phyloP scores from a whole-genome alignment of 129 eudicot species.

The Pittosporum tobira region DNA sequence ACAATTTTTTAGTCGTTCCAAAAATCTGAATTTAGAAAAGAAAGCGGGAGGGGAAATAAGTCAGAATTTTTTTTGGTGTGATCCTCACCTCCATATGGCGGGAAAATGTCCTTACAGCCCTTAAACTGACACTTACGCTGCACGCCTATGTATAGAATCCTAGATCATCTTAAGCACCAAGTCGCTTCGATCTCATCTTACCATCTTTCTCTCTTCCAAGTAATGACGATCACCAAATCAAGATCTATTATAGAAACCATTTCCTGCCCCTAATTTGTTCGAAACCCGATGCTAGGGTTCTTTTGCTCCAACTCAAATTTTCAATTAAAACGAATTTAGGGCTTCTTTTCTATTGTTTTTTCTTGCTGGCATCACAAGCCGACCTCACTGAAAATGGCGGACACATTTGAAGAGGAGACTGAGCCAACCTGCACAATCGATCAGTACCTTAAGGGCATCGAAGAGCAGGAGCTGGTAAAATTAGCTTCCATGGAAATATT shows the following conservation, averaged over 20 bases:
- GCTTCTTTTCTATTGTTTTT: conserved; percentile 4
- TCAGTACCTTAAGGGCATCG: conserved; percentile 66
- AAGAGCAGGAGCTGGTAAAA: conserved; percentile 76
- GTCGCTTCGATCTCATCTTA: conserved; percentile 5
- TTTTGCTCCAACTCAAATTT: not conserved
- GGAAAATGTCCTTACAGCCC: conserved; percentile 41
- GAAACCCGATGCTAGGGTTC: conserved; percentile 13
- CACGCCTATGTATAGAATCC: conserved; percentile 16
- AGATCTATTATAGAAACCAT: not conserved
- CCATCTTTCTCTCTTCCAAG: conserved; percentile 1
- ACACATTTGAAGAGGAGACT: conserved; percentile 64
- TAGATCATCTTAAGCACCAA: conserved; percentile 21
- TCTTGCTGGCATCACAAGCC: not conserved
- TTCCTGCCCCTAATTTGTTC: conserved; percentile 1
- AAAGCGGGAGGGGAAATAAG: not conserved
- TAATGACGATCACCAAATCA: conserved; percentile 14
- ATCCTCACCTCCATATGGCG: conserved; percentile 36
- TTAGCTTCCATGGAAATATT: not conserved
- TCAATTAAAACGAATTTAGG: conserved; percentile 6
- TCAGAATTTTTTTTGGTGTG: not conserved
- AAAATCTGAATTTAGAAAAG: too few species aligned
- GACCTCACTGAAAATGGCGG: conserved; percentile 41
- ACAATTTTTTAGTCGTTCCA: too few species aligned
- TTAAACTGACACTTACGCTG: not conserved
- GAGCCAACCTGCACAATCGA: conserved; percentile 57